A percentile compares a stretch with the other conserved stretches of the same genome.
Evolutionary conservation across 768 basidiomycete genomes (phyloP).

Genomic region (Mycena haematopus): DNA sequence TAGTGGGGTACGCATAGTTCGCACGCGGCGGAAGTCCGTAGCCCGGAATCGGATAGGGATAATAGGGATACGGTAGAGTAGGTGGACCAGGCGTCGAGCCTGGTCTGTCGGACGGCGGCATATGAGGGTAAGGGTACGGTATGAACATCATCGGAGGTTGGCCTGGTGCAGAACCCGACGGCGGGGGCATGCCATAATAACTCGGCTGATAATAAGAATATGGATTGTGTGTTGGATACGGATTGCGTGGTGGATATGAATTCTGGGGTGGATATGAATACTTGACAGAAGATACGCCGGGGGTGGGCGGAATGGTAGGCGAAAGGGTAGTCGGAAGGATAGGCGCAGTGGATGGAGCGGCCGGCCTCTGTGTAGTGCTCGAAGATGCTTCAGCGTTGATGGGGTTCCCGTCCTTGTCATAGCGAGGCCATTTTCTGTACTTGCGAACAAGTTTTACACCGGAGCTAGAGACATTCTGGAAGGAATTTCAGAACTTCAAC

Average conservation of each 20-base stretch:
- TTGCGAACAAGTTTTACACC: slow-evolving; percentile 11
- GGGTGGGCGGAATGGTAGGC: background rate
- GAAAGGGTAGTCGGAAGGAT: background rate
- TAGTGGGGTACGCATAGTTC: background rate
- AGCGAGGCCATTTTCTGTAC: slow-evolving; percentile 18
- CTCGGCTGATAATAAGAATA: slow-evolving; percentile 43
- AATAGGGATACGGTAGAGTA: slow-evolving; percentile 33
- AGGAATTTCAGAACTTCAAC: background rate
- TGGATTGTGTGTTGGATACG: slow-evolving; percentile 35
- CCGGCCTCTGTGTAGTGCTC: background rate
- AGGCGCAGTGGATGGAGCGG: background rate
- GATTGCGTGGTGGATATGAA: slow-evolving; percentile 21
- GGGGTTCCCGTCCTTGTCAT: slow-evolving; percentile 12
- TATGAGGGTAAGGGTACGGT: slow-evolving; percentile 27
- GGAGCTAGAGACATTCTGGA: background rate
- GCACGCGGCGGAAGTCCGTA: slow-evolving; percentile 10
- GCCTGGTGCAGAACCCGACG: slow-evolving; percentile 9
- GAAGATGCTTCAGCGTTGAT: slow-evolving; percentile 5
- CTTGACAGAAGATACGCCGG: background rate
- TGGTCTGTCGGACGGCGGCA: slow-evolving; percentile 5
- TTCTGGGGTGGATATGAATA: slow-evolving; percentile 14
- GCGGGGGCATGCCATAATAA: slow-evolving; percentile 37
- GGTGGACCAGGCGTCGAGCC: background rate
- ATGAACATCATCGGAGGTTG: slow-evolving; percentile 22
- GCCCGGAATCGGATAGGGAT: slow-evolving; percentile 30